These are phyloP conservation scores for Macroventuria anomochaeta DNA, from an alignment of 2,329 filamentous ascomycete genomes.

Conservation along the genomic window DNA sequence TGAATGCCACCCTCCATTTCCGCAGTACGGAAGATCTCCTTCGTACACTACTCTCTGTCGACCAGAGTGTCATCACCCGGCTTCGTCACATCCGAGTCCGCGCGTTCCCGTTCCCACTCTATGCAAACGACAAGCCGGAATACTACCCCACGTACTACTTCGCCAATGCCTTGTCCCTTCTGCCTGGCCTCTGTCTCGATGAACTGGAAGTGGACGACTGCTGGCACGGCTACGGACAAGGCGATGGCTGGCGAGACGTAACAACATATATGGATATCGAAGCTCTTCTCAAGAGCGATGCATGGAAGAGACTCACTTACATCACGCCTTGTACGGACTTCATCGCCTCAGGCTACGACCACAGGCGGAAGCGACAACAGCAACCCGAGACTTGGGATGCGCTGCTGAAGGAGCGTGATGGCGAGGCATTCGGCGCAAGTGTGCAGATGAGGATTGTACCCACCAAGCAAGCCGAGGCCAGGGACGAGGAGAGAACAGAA, in stretches of 20 bases:
- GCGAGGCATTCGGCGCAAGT: constrained; percentile 35
- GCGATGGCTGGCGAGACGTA: constrained; percentile 44
- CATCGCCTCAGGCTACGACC: constrained; percentile 43
- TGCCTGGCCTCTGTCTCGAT: constrained; percentile 44
- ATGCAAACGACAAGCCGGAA: constrained; percentile 28
- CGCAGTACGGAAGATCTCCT: constrained; percentile 44
- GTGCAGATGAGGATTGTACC: constrained; percentile 45
- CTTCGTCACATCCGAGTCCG: constrained; percentile 42
- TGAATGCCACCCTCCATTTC: constrained; percentile 42
- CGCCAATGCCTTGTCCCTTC: constrained; percentile 37
- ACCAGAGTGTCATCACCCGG: constrained; percentile 41
- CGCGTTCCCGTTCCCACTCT: constrained; percentile 44
- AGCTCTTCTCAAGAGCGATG: constrained; percentile 38
- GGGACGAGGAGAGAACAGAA: constrained; percentile 23
- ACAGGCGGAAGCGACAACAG: constrained; percentile 32
- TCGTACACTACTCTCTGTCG: constrained; percentile 39
- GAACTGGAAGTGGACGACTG: constrained; percentile 43
- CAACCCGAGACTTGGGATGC: constrained; percentile 43
- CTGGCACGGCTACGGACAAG: constrained; percentile 45
- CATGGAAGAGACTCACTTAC: constrained; percentile 44
- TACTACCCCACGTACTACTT: constrained; percentile 46
- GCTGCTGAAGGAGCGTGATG: constrained; percentile 41
- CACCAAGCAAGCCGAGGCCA: constrained; percentile 19
- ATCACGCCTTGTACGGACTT: constrained; percentile 46
- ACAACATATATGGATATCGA: constrained; percentile 47